Base-by-base conservation (phyloP, 1,284 basidiomycete genomes). In the Trametes sp. region DNA sequence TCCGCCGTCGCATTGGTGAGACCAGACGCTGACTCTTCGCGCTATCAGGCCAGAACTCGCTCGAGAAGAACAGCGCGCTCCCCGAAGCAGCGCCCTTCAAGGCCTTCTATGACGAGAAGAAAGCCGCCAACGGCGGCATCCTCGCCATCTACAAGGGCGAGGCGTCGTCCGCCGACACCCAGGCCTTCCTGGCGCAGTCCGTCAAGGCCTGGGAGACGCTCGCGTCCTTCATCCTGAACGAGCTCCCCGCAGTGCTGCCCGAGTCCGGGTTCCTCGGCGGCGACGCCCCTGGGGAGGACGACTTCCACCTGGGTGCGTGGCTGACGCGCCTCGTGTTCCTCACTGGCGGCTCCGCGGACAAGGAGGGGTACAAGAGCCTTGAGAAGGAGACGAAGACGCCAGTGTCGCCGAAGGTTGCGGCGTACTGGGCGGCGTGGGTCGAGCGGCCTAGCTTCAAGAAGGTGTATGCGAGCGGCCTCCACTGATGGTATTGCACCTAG, bases 361-460 rank as follows among this genome's bases (percentile, higher is more conserved):
- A 75, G 41, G 78, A 81, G 10, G 79, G 77, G 1, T 55, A 79
- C 55, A 72, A 69, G 36, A 74, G 75, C 4, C 66, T 83, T 2
- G 78, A 82, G 72, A 77, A 78, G 63, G 79, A 76, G 63, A 76
- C 82, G 28, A 78, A 77, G 42, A 71, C 71, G 57, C 69, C 77
- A 0, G 69, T 84, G 28, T 77, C 81, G 14, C 67, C 69, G 24
- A 81, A 80, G 69, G 73, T 85, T 0, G 76, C 68, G 7, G 68
- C 71, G 33, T 85, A 84, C 69, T 84, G 79, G 81, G 67, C 66
- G 14, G 76, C 78, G 21, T 90, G 87, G 86, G 76, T 75, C 29
- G 78, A 76, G 68, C 78, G 87, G 63, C 81, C 83, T 35, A 85
- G 84, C 68, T 90, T 87, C 81, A 77, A 84, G 75, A 78, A 79